Evolutionary conservation across 768 basidiomycete species (phyloP).

Genomic region (Pleurotus tuber-regium): DNA sequence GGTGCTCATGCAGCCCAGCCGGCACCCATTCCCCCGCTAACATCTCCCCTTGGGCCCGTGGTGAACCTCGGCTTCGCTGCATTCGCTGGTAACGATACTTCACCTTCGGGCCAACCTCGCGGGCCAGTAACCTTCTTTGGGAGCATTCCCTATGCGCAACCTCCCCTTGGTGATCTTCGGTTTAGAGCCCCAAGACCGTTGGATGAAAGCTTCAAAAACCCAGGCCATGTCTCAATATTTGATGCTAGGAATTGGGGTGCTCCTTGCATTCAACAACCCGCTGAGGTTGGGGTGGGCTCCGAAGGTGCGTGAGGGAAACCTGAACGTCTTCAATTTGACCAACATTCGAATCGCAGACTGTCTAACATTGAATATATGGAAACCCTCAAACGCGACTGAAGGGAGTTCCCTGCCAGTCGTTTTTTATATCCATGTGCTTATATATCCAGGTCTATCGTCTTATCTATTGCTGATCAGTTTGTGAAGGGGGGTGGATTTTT

Average conservation of each 20-base stretch:
- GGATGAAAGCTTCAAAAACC: conserved; percentile 23
- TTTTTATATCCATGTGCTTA: conserved; percentile 43
- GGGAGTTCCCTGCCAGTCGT: conserved; percentile 36
- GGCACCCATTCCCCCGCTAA: neutral
- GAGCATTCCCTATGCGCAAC: conserved; percentile 38
- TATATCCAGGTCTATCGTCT: conserved; percentile 38
- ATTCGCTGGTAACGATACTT: conserved; percentile 38
- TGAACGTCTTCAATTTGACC: neutral
- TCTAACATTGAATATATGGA: conserved; percentile 41
- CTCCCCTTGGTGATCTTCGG: conserved; percentile 39
- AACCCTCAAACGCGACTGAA: conserved; percentile 31
- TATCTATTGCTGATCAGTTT: neutral
- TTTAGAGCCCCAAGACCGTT: conserved; percentile 37
- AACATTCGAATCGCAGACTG: conserved; percentile 27
- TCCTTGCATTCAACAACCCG: conserved; percentile 44
- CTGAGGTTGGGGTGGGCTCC: conserved; percentile 26
- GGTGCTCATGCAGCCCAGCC: neutral
- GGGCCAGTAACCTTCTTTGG: conserved; percentile 42
- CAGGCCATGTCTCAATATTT: conserved; percentile 19
- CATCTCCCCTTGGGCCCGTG: conserved; percentile 32
- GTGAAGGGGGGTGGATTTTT: conserved; percentile 39
- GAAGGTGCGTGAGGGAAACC: neutral
- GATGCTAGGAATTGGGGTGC: conserved; percentile 46
- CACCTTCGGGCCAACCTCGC: conserved; percentile 30
- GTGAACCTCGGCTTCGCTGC: conserved; percentile 38